Base-by-base conservation (phyloP, 352 stramenopile genomes). In the Phytophthora multivora region DNA sequence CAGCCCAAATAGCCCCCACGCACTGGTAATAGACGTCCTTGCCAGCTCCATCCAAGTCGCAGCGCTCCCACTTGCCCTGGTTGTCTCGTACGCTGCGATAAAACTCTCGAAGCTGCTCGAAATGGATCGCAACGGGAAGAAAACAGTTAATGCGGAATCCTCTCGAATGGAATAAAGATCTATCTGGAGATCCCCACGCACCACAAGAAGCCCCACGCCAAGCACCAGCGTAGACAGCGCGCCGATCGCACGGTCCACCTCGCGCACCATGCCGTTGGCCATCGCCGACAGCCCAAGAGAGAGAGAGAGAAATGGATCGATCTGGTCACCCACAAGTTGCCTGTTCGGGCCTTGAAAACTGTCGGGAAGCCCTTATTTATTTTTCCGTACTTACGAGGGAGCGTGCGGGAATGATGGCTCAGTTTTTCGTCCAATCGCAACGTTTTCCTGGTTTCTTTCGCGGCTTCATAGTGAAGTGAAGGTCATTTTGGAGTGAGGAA, bases 1-100 rank as follows among this genome's bases (percentile, higher is more conserved):
- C 18, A 47, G 16, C 28, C 21, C 35, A 57, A 23, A 21, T 25
- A 8, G 2, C 13, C 39, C 23, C 36, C 15, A 73, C 79, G 51
- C 56, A 93, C 83, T 89, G 79, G 62, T 88, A 90, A 59, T 90
- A 93, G 5, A 89, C 72, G 56, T 93, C 83, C 19, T 81, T 89
- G 65, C 64, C 71, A 30, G 73, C 74, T 16, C 79, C 71, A 41
- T 73, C 61, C 11, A 79, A 48, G 53, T 80, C 59, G 35, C 64
- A 87, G 25, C 77, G 74, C 58, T 88, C 78, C 81, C 79, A 89
- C 53, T 87, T 86, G 50, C 62, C 47, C 28, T 77, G 64, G 3
- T 43, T 66, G 51, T 86, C 70, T 15, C 80, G 84, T 16, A 88
- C 64, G 31, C 26, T 73, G 10, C 76, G 75, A 18, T 90, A 73